Conservation (phyloP, 768 basidiomycete genomes). For the Suillus hirtellus region DNA sequence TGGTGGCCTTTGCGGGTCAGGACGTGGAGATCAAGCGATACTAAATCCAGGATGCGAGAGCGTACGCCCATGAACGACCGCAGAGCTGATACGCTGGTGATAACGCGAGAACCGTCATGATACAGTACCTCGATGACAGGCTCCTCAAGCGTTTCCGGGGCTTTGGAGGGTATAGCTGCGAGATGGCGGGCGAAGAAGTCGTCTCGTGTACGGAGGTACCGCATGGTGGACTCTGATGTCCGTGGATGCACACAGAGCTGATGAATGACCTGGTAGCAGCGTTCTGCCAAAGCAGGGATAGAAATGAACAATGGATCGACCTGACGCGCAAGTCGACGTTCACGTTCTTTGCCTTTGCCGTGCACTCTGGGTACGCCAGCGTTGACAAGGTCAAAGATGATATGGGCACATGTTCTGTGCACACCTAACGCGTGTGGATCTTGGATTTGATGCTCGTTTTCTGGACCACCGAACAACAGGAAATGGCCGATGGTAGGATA, state of each 20-base stretch:
- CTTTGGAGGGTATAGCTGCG: constrained; percentile 67
- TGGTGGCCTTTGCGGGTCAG: constrained; percentile 76
- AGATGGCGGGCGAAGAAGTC: constrained; percentile 89
- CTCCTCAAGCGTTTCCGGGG: constrained; percentile 49
- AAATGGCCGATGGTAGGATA: constrained; percentile 90
- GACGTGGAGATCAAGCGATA: constrained; percentile 86
- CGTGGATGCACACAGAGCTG: constrained; percentile 86
- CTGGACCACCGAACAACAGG: constrained; percentile 70
- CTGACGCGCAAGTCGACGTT: constrained; percentile 28
- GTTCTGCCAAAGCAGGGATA: constrained; percentile 81
- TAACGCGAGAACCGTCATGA: constrained; percentile 66
- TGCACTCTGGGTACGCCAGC: constrained; percentile 64
- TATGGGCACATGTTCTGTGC: constrained; percentile 72
- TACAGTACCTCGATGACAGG: constrained; percentile 63
- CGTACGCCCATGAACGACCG: constrained; percentile 80
- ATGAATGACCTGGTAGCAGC: constrained; percentile 78
- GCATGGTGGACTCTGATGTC: constrained; percentile 78
- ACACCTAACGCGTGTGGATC: constrained; percentile 77
- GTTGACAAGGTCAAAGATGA: constrained; percentile 77
- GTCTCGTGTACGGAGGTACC: constrained; percentile 84
- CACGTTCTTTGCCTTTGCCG: constrained; percentile 41
- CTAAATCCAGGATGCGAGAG: constrained; percentile 81
- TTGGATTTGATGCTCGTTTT: constrained; percentile 65
- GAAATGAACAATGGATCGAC: constrained; percentile 57
- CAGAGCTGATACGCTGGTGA: constrained; percentile 66